Evolutionary conservation across 1,139 yeast species (phyloP).

Genomic region (Yarrowia galli): DNA sequence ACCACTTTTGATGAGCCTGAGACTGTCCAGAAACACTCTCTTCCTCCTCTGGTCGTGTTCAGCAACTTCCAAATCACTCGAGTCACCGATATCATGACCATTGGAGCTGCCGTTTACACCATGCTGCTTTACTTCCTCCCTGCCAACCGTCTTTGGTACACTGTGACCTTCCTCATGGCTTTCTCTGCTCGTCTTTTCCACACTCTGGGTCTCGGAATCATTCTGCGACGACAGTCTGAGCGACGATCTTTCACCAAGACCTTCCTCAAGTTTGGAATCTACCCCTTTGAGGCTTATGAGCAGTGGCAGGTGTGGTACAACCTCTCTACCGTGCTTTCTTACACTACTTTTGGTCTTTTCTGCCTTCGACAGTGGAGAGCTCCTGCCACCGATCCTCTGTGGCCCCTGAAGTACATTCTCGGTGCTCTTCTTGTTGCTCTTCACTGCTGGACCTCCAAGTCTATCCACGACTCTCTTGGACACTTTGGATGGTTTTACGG

Average conservation of each 20-base stretch:
- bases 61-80: slow-evolving; percentile 70
- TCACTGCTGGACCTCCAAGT: slow-evolving; percentile 75
- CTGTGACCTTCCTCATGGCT: slow-evolving; percentile 58
- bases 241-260: slow-evolving; percentile 71
- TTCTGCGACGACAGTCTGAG: slow-evolving; percentile 67
- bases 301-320: slow-evolving; percentile 82
- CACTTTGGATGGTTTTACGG: slow-evolving; percentile 93
- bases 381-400: slow-evolving; percentile 47
- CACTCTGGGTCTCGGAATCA: slow-evolving; percentile 59
- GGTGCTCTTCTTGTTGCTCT: slow-evolving; percentile 64
- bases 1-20: slow-evolving; percentile 5
- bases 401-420: slow-evolving; percentile 65
- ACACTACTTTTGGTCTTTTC: slow-evolving; percentile 51
- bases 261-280: slow-evolving; percentile 70
- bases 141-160: slow-evolving; percentile 47
- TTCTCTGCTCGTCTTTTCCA: slow-evolving; percentile 62
- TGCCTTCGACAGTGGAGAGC: slow-evolving; percentile 52
- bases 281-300: slow-evolving; percentile 71
- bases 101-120: slow-evolving; percentile 57
- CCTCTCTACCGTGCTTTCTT: slow-evolving; percentile 55
- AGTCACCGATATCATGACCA: slow-evolving; percentile 67
- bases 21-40: slow-evolving; percentile 38
- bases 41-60: slow-evolving; percentile 65
- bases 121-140: slow-evolving; percentile 59
- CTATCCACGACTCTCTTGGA: slow-evolving; percentile 77